Evolutionary conservation across 352 stramenopile genomes (phyloP).

Genomic region (Phytophthora constricta): DNA sequence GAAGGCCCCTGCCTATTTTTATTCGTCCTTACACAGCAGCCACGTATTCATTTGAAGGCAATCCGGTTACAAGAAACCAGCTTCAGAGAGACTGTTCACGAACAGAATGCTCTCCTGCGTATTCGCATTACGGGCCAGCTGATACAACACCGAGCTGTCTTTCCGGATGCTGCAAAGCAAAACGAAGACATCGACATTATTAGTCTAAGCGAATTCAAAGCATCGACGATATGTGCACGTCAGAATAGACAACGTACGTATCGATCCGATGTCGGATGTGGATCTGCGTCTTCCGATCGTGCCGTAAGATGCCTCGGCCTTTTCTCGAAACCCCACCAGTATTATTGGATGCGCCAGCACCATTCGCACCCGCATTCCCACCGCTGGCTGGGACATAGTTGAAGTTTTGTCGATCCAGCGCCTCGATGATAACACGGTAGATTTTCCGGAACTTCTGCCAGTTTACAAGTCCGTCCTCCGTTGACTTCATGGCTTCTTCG

Average conservation of each 20-base stretch:
- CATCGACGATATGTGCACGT: background rate
- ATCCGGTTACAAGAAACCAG: constrained; percentile 73
- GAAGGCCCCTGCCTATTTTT: constrained; percentile 1
- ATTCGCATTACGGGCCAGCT: constrained; percentile 86
- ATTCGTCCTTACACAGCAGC: constrained; percentile 6
- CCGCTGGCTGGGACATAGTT: constrained; percentile 64
- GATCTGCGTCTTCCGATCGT: constrained; percentile 76
- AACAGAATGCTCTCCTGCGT: constrained; percentile 90
- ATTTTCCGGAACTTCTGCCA: constrained; percentile 90
- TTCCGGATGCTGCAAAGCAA: constrained; percentile 74
- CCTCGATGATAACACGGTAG: constrained; percentile 79
- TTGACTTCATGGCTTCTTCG: constrained; percentile 88
- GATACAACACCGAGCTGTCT: constrained; percentile 84
- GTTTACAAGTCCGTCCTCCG: constrained; percentile 83
- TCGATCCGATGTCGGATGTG: constrained; percentile 83
- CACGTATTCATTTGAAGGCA: background rate
- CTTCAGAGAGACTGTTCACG: constrained; percentile 89
- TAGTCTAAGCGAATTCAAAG: constrained; percentile 6
- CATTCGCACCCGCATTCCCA: constrained; percentile 6
- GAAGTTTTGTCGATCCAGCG: constrained; percentile 80
- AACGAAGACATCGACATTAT: constrained; percentile 19
- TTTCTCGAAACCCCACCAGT: constrained; percentile 62
- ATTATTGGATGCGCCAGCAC: constrained; percentile 6
- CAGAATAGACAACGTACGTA: constrained; percentile 64
- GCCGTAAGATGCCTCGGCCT: constrained; percentile 73